phyloP scores from a whole-genome alignment of 305 asterid species.

The Fraxinus baroniana region DNA sequence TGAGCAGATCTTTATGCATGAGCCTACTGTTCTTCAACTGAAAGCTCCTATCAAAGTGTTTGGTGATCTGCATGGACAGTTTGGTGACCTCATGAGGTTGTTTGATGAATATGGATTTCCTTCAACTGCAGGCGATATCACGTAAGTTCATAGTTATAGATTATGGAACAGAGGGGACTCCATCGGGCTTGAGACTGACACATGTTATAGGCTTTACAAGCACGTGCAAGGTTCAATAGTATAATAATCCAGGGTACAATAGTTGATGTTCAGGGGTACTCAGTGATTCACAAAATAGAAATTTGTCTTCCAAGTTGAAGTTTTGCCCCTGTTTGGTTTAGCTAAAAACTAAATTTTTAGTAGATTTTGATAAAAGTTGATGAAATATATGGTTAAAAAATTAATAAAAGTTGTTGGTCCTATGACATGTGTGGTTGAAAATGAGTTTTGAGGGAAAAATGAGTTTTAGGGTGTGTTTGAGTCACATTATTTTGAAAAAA shows the following conservation, averaged over 20 bases:
- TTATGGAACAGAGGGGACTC: neutral
- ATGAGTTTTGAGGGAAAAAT: no score
- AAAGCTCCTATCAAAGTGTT: conserved; percentile 98
- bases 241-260: neutral
- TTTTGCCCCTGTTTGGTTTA: neutral
- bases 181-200: neutral
- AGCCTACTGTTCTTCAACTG: conserved; percentile 95
- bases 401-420: neutral
- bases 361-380: neutral
- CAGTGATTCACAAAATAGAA: neutral
- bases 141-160: conserved; percentile 57
- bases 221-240: neutral
- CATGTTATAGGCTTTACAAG: neutral
- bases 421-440: neutral
- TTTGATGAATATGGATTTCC: conserved; percentile 99
- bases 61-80: conserved; percentile 99
- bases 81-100: conserved; percentile 96
- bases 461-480: neutral
- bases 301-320: conserved; percentile 6
- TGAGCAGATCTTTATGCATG: conserved; percentile 97
- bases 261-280: conserved; percentile 1
- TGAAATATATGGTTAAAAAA: neutral
- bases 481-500: no score
- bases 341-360: neutral
- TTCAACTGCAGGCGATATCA: conserved; percentile 97